A percentile compares a stretch with the other conserved stretches of the same genome.
Conservation (phyloP, 345 rosid genomes). For the Conringia planisiliqua region DNA sequence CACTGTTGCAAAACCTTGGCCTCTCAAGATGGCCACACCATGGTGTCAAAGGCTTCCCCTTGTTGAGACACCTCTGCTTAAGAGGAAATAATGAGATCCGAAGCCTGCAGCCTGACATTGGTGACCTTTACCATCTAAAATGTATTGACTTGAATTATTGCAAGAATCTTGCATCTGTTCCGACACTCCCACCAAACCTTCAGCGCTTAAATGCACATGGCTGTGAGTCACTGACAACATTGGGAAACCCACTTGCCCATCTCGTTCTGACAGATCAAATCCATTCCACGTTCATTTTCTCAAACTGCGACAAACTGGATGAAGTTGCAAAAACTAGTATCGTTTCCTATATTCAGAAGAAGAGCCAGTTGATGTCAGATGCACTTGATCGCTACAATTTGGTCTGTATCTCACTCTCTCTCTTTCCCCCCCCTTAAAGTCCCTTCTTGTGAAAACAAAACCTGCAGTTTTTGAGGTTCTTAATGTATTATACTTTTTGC, state of each 20-base stretch:
- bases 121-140: background rate
- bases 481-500: background rate
- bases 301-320: conserved; percentile 9
- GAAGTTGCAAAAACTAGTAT: background rate
- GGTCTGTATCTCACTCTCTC: background rate
- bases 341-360: background rate
- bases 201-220: background rate
- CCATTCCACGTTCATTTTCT: conserved; percentile 9
- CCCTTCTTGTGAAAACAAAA: background rate
- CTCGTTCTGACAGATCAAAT: background rate
- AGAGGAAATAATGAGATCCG: background rate
- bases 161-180: background rate
- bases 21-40: background rate
- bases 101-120: background rate
- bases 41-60: background rate
- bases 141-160: background rate
- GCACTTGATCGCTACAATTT: background rate
- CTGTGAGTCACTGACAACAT: background rate
- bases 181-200: background rate
- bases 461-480: background rate
- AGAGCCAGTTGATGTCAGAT: background rate
- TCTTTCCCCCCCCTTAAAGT: background rate
- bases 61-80: background rate
- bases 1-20: background rate
- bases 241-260: background rate